These are phyloP conservation scores for Craspedostauros australis DNA, from an alignment of 108 stramenopile species.

Conservation along the genomic window DNA sequence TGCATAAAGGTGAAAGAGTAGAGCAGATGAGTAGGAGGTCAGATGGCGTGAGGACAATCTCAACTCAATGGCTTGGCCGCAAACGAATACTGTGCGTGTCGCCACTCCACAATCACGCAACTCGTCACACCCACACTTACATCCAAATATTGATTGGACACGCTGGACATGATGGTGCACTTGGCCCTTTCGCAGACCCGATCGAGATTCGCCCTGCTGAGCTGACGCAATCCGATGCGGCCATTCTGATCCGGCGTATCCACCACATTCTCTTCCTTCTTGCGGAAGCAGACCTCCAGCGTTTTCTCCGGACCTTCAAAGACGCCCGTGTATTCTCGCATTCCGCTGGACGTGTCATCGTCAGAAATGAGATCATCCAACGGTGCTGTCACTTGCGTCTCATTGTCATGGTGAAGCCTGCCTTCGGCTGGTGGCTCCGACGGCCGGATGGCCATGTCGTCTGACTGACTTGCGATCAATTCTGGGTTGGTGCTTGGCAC, in stretches of 20 bases:
- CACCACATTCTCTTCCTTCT: constrained; percentile 31
- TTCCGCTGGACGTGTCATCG: constrained; percentile 64
- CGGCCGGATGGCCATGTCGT: too few species aligned
- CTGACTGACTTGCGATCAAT: too few species aligned
- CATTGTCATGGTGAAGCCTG: constrained; percentile 3
- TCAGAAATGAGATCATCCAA: constrained; percentile 23
- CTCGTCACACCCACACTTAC: too few species aligned
- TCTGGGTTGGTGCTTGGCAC: too few species aligned
- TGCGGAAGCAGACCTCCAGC: constrained; percentile 80
- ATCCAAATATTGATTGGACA: constrained; percentile 93
- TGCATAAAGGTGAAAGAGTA: too few species aligned
- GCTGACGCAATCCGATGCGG: constrained; percentile 73
- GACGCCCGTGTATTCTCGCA: constrained; percentile 74
- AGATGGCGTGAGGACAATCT: too few species aligned
- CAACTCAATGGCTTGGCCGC: too few species aligned
- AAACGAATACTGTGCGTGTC: too few species aligned
- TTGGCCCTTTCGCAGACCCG: constrained; percentile 88
- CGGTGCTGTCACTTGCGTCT: background rate
- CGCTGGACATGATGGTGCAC: constrained; percentile 90
- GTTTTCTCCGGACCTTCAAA: constrained; percentile 92
- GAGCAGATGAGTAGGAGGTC: too few species aligned
- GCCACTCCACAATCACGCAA: too few species aligned
- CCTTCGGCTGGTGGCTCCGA: background rate
- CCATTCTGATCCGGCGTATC: constrained; percentile 15
- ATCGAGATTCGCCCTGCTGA: constrained; percentile 81